These are phyloP conservation scores for Elongisporangium senticosum DNA, from an alignment of 352 stramenopile genomes.

Conservation along the genomic window DNA sequence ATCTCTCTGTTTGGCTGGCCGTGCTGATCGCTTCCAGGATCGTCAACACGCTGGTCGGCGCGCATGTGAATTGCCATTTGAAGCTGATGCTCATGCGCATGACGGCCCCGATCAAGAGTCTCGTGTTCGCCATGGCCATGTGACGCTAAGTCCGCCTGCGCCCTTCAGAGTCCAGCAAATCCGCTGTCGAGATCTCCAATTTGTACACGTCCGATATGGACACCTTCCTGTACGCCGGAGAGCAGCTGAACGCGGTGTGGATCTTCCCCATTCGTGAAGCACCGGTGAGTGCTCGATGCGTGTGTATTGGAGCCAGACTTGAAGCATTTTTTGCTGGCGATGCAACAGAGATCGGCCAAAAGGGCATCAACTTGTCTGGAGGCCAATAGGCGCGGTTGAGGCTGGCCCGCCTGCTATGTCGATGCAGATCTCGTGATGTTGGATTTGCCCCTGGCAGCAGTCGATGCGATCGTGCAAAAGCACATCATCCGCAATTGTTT, in stretches of 20 bases:
- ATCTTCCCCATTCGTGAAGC: conserved; percentile 23
- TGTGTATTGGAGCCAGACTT: conserved; percentile 81
- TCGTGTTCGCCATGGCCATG: conserved; percentile 24
- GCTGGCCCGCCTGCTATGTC: conserved; percentile 43
- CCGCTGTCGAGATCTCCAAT: conserved; percentile 76
- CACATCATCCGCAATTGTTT: conserved; percentile 5
- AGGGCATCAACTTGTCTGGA: conserved; percentile 89
- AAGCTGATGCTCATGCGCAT: conserved; percentile 15
- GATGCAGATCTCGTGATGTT: conserved; percentile 61
- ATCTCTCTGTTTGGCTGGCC: conserved; percentile 11
- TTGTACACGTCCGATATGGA: conserved; percentile 88
- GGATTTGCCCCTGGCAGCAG: conserved; percentile 81
- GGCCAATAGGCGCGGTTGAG: conserved; percentile 79
- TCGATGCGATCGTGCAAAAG: conserved; percentile 3
- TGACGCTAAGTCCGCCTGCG: conserved; percentile 10
- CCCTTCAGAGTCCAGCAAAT: not conserved
- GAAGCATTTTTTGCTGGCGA: conserved; percentile 72
- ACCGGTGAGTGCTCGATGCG: conserved; percentile 30
- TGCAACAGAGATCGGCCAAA: conserved; percentile 90
- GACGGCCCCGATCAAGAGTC: conserved; percentile 12
- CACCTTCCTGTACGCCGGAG: conserved; percentile 22
- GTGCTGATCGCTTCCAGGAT: conserved; percentile 22
- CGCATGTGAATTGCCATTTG: conserved; percentile 16
- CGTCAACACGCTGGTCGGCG: conserved; percentile 13
- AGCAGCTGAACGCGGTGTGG: conserved; percentile 28